phyloP scores from a whole-genome alignment of 768 basidiomycete species.

The Candolleomyces efflorescens region DNA sequence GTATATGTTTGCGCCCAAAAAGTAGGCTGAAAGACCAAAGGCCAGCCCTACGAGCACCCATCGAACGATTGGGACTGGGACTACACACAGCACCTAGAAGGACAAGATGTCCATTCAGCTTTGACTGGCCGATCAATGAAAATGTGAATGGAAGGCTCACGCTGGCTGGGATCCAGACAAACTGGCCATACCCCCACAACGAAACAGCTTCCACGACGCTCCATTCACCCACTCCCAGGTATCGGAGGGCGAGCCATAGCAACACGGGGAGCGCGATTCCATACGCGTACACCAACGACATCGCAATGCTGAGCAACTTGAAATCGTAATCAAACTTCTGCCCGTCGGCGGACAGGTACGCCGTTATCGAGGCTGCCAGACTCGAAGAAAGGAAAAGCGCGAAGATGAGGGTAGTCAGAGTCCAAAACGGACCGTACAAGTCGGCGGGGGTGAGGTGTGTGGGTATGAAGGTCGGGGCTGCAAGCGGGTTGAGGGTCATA shows the following conservation, averaged over 20 bases:
- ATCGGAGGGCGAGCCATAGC: conserved; percentile 82
- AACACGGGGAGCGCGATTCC: conserved; percentile 76
- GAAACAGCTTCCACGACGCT: conserved; percentile 78
- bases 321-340: conserved; percentile 78
- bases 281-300: conserved; percentile 84
- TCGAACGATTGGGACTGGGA: conserved; percentile 76
- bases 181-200: conserved; percentile 78
- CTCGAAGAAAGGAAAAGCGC: conserved; percentile 91
- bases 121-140: not conserved
- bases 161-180: conserved; percentile 86
- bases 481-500: conserved; percentile 71
- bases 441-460: conserved; percentile 66
- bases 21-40: conserved; percentile 81
- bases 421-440: conserved; percentile 96
- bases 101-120: not conserved
- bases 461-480: conserved; percentile 52
- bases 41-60: conserved; percentile 76
- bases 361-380: conserved; percentile 80
- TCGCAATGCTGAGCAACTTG: conserved; percentile 75
- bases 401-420: conserved; percentile 91
- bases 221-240: conserved; percentile 88
- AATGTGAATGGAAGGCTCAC: conserved; percentile 38
- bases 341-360: conserved; percentile 69
- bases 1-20: conserved; percentile 81
- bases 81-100: conserved; percentile 73